Evolutionary conservation across 495 filamentous ascomycete genomes (phyloP).

Genomic region (Penicillium egyptiacum): DNA sequence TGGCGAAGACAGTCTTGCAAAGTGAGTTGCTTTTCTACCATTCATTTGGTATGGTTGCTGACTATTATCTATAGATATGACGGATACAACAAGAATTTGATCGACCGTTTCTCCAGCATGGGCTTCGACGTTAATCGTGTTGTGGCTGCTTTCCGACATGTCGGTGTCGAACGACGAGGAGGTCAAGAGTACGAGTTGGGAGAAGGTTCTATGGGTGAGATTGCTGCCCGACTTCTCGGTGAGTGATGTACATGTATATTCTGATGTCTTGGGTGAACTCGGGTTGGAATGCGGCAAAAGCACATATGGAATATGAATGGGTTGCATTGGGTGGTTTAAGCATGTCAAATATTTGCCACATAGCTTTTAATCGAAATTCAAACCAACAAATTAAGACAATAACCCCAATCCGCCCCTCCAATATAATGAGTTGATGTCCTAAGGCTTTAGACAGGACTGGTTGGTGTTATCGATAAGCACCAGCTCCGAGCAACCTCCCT

Average conservation of each 20-base stretch:
- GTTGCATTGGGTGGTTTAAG: constrained; percentile 9
- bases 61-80: constrained; percentile 60
- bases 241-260: constrained; percentile 53
- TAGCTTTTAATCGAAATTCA: not conserved
- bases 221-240: constrained; percentile 79
- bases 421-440: not conserved
- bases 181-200: constrained; percentile 82
- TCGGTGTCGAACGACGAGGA: constrained; percentile 74
- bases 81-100: constrained; percentile 82
- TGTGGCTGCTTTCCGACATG: constrained; percentile 78
- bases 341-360: not conserved
- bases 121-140: constrained; percentile 90
- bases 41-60: constrained; percentile 13
- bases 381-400: not conserved
- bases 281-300: constrained; percentile 3
- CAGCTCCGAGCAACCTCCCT: not conserved
- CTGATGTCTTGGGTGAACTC: not conserved
- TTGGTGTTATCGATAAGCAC: constrained; percentile 18
- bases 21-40: constrained; percentile 29
- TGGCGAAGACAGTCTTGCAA: constrained; percentile 45
- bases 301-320: not conserved
- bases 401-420: too few relatives aligned
- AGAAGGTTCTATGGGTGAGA: constrained; percentile 84
- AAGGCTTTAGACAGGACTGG: not conserved
- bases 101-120: constrained; percentile 90